Evolutionary conservation across 2,329 filamentous ascomycete species (phyloP), one percentile per base, ranked within the genome.

Genomic region (Aureobasidium sp.): DNA sequence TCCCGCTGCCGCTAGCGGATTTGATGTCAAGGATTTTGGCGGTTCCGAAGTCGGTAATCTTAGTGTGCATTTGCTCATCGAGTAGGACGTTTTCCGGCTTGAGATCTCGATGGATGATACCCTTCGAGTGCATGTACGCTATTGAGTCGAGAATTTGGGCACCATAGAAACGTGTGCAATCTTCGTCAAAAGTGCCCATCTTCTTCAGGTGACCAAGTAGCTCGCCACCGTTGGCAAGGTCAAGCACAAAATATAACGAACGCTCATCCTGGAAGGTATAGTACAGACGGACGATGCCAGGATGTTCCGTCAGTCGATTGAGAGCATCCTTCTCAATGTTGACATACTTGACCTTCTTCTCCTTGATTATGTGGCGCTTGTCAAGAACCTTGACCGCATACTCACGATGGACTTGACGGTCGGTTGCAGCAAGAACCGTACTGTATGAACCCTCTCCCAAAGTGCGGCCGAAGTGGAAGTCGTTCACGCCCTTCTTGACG

Each of bases 321-420:
- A 99, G 80, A 0, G 94, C 97, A 76, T 99, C 93, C 78, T 97
- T 97, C 76, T 99, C 94, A 70, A 99, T 99, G 76, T 97, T 99
- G 76, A 99, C 94, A 72, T 99, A 99, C 81, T 99, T 99, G 71
- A 99, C 96, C 82, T 99, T 99, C 77, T 96, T 97, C 78, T 99
- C 94, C 76, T 97, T 99, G 80, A 99, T 99, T 71, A 99, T 99
- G 75, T 99, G 94, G 70, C 91, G 86, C 78, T 99, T 99, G 77
- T 99, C 94, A 51, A 99, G 84, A 17, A 99, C 93, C 75, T 99
- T 99, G 77, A 99, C 92, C 29, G 94, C 94, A 72, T 97, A 97
- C 74, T 99, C 93, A 70, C 96, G 96, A 63, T 95, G 79, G 1
- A 91, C 96, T 74, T 96, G 91, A 64, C 93, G 87, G 75, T 99